A percentile compares a stretch with the other conserved stretches of the same genome.
These are phyloP conservation scores for Gnaphalium uliginosum DNA, from an alignment of 129 eudicot genomes.

Conservation along the genomic window DNA sequence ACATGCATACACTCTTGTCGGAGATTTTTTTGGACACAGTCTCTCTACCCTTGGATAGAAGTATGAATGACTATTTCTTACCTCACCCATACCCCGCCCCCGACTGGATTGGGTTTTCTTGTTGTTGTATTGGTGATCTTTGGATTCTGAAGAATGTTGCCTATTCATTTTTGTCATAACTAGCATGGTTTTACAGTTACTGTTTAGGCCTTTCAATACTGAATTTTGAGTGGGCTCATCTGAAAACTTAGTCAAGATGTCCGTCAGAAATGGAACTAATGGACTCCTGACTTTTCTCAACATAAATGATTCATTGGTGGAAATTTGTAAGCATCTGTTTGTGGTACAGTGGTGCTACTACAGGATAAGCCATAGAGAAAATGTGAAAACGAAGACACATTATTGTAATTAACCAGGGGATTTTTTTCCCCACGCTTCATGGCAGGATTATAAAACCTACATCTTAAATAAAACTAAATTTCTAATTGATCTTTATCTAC, in stretches of 20 bases:
- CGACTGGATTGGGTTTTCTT: neutral
- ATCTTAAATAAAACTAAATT: too few relatives aligned
- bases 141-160: conserved; percentile 4
- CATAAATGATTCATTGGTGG: neutral
- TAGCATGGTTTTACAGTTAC: neutral
- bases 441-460: too few relatives aligned
- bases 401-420: neutral
- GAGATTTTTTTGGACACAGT: neutral
- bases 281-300: conserved; percentile 2
- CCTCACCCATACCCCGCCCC: neutral
- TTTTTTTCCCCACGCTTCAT: too few relatives aligned
- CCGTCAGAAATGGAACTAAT: neutral
- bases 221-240: neutral
- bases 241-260: neutral
- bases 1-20: too few relatives aligned
- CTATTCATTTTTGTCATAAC: conserved; percentile 2
- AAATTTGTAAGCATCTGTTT: neutral
- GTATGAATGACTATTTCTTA: neutral
- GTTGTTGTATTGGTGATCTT: neutral
- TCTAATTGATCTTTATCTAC: too few relatives aligned
- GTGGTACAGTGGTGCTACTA: conserved; percentile 19
- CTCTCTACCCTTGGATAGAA: neutral
- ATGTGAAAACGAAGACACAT: neutral
- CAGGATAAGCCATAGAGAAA: neutral
- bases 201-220: conserved; percentile 6